Base-by-base conservation (phyloP, 73 alveolate species). In the Breviolum minutum region DNA sequence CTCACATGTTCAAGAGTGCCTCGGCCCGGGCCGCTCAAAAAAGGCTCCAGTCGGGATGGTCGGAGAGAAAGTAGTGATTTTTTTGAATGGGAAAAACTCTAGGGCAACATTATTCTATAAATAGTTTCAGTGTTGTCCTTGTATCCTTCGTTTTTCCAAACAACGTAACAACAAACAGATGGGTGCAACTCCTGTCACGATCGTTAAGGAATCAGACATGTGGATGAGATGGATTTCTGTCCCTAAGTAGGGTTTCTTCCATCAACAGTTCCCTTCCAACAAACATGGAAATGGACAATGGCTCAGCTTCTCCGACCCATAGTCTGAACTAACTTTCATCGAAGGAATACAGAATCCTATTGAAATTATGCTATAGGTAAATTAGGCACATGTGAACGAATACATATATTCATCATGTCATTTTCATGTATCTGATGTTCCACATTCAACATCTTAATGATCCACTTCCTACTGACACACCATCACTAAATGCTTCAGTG, bases 1-100 rank as follows among this genome's bases (percentile, higher is more conserved):
- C 87, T 60, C 48, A 90, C 96, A 63, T 90, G 96, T 32, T 90
- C 87, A 86, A 90, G 30, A 8, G 68, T 80, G 26, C 96, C 96
- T 32, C 70, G 76, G 73, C 74, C 10, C n/a, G n/a, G n/a, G n/a
- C n/a, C 8, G 2, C 77, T 14, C 77, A 14, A 22, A 22, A 14
- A 14, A 17, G 17, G n/a, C 24, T 68, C 77, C 24, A 68, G 77
- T 17, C 6, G 2, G 24, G 2, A 14, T 2, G 77, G 17, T 68
- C 24, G 8, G 77, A 68, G 3, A 6, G 77, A 22, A 22, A 22
- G 17, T 20, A 71, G 81, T 20, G 22, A 66, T 66, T 20, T 66
- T 66, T 66, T 20, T 2, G 26, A 13, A 17, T 13, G 6, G 24
- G 77, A 68, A 22, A 22, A 17, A 22, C 77, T 68, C 8, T 22